Evolutionary conservation across 768 basidiomycete genomes (phyloP).

Genomic region (Podaxis rugospora): DNA sequence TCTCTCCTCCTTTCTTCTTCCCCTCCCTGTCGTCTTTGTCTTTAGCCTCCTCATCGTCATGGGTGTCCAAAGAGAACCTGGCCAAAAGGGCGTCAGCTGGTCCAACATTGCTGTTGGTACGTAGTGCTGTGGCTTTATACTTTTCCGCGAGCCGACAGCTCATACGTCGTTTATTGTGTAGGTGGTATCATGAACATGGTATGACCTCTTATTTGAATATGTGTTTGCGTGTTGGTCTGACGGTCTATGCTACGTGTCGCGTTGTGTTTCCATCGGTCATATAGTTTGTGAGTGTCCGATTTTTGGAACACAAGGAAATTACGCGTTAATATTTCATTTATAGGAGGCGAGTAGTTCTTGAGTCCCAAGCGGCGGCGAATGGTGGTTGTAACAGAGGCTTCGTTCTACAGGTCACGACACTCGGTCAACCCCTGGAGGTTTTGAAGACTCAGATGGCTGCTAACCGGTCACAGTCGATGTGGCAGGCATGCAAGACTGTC

Average conservation of each 20-base stretch:
- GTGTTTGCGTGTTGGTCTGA: conserved; percentile 1
- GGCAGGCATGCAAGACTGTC: conserved; percentile 77
- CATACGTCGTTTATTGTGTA: conserved; percentile 22
- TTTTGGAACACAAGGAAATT: conserved; percentile 15
- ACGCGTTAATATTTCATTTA: conserved; percentile 14
- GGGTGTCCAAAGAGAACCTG: conserved; percentile 83
- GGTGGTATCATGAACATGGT: conserved; percentile 99
- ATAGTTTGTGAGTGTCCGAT: conserved; percentile 47
- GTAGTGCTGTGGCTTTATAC: conserved; percentile 23
- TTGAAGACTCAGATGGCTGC: conserved; percentile 99
- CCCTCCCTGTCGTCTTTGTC: conserved; percentile 14
- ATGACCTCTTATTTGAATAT: conserved; percentile 19
- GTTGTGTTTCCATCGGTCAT: conserved; percentile 4
- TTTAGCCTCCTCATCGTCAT: conserved; percentile 33
- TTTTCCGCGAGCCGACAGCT: conserved; percentile 17
- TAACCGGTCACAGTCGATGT: conserved; percentile 89
- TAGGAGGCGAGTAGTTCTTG: conserved; percentile 63
- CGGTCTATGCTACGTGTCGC: conserved; percentile 11
- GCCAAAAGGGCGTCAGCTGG: conserved; percentile 90
- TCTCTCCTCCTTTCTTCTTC: conserved; percentile 17
- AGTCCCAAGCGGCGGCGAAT: neutral
- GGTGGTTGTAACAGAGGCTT: neutral
- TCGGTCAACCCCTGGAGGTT: conserved; percentile 97
- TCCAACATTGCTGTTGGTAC: conserved; percentile 92
- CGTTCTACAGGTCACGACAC: conserved; percentile 77